Conservation (phyloP, 176 grass and related monocot genomes). For the Paspalum notatum region DNA sequence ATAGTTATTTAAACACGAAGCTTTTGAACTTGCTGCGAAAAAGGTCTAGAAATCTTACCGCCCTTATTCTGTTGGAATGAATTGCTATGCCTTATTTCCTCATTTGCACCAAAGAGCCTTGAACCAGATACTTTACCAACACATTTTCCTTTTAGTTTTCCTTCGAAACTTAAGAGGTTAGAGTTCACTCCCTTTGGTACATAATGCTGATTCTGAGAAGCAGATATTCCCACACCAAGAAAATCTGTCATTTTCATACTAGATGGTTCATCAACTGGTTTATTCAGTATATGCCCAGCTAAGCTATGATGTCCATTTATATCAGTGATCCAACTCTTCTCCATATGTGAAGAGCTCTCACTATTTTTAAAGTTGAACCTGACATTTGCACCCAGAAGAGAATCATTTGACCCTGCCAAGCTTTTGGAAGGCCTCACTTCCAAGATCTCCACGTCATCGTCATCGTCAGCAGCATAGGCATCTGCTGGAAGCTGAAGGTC, state of each 20-base stretch:
- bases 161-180: conserved; percentile 41
- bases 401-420: conserved; percentile 13
- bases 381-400: conserved; percentile 35
- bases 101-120: conserved; percentile 35
- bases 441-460: conserved; percentile 47
- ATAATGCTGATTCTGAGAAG: conserved; percentile 33
- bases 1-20: conserved; percentile 24
- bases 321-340: conserved; percentile 41
- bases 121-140: conserved; percentile 40
- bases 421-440: conserved; percentile 38
- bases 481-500: conserved; percentile 57
- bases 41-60: conserved; percentile 44
- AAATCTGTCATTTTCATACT: conserved; percentile 40
- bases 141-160: conserved; percentile 26
- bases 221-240: conserved; percentile 29
- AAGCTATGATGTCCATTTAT: conserved; percentile 22
- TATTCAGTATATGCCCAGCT: conserved; percentile 40
- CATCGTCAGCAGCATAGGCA: conserved; percentile 41
- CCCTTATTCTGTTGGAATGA: conserved; percentile 45
- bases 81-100: conserved; percentile 30
- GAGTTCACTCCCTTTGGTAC: conserved; percentile 38
- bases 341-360: conserved; percentile 15
- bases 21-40: not conserved
- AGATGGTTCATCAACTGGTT: conserved; percentile 36
- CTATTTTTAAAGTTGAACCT: conserved; percentile 33